Conservation (phyloP, 2,329 filamentous ascomycete species). For the Ceratocystis destructans region DNA sequence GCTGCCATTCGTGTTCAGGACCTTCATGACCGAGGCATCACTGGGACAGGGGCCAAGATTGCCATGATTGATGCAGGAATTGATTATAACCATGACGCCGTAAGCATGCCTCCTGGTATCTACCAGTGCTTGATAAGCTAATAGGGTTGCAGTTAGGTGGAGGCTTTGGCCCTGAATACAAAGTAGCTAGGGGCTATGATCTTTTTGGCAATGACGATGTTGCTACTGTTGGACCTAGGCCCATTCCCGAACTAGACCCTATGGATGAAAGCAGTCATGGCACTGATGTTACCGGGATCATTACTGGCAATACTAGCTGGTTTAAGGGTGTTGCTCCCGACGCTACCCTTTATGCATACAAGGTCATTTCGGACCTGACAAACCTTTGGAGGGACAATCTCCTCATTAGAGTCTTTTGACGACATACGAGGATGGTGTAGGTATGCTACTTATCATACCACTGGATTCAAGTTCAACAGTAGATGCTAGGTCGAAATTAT, state of each 20-base stretch:
- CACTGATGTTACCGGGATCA: slow-evolving; percentile 27
- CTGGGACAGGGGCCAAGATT: slow-evolving; percentile 29
- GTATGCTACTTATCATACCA: slow-evolving; percentile 13
- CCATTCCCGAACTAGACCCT: slow-evolving; percentile 7
- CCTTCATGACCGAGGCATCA: slow-evolving; percentile 28
- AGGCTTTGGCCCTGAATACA: slow-evolving; percentile 29
- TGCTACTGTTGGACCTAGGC: background rate
- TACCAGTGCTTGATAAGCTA: background rate
- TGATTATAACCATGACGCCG: slow-evolving; percentile 27
- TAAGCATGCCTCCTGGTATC: background rate
- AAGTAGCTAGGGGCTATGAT: slow-evolving; percentile 29
- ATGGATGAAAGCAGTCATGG: slow-evolving; percentile 24
- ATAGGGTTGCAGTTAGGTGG: slow-evolving; percentile 26
- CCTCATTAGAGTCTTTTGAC: slow-evolving; percentile 27
- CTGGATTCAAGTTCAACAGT: background rate
- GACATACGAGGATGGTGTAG: slow-evolving; percentile 27
- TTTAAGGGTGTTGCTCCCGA: slow-evolving; percentile 23
- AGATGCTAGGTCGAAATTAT: slow-evolving; percentile 28
- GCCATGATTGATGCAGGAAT: slow-evolving; percentile 31
- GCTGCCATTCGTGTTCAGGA: slow-evolving; percentile 30
- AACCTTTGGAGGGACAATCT: slow-evolving; percentile 19
- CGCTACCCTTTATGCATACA: slow-evolving; percentile 20
- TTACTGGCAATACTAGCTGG: slow-evolving; percentile 17
- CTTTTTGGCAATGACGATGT: slow-evolving; percentile 24
- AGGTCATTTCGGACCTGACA: slow-evolving; percentile 9